Conservation (phyloP, 768 basidiomycete genomes). For the Panellus pusillus region DNA sequence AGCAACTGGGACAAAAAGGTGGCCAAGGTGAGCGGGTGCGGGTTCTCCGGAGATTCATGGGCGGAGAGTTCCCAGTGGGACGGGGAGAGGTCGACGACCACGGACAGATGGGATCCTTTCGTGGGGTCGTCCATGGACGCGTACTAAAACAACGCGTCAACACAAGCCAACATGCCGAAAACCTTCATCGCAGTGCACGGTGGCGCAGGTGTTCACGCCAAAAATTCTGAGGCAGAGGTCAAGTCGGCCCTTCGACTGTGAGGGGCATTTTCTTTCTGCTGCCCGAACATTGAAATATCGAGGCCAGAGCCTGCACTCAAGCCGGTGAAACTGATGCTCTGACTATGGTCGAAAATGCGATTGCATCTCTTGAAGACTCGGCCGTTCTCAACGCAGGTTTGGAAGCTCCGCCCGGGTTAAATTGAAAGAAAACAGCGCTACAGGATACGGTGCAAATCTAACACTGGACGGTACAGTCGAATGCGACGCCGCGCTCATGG, state of each 20-base stretch:
- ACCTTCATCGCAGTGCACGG: constrained; percentile 68
- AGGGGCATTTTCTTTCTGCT: constrained; percentile 10
- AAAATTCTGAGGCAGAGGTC: constrained; percentile 46
- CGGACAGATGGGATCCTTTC: constrained; percentile 62
- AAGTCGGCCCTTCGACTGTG: constrained; percentile 60
- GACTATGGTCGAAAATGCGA: constrained; percentile 47
- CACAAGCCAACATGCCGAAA: background rate
- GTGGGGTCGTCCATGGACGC: constrained; percentile 25
- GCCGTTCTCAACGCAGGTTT: constrained; percentile 68
- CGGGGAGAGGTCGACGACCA: constrained; percentile 85
- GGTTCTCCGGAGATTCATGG: constrained; percentile 36
- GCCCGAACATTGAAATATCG: background rate
- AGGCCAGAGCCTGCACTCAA: constrained; percentile 52
- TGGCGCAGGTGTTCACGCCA: constrained; percentile 70
- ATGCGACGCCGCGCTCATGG: constrained; percentile 81
- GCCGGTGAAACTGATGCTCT: constrained; percentile 26
- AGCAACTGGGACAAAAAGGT: constrained; percentile 83
- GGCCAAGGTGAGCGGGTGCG: constrained; percentile 60
- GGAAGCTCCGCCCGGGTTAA: constrained; percentile 4
- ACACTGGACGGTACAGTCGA: constrained; percentile 75
- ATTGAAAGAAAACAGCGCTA: background rate
- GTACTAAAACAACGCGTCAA: constrained; percentile 1
- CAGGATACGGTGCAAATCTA: constrained; percentile 78
- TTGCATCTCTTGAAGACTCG: constrained; percentile 65
- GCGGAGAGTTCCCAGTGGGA: constrained; percentile 82